A percentile compares a stretch with the other conserved stretches of the same genome.
phyloP scores from a whole-genome alignment of 2,329 filamentous ascomycete genomes.

The Botrytis cinerea region DNA sequence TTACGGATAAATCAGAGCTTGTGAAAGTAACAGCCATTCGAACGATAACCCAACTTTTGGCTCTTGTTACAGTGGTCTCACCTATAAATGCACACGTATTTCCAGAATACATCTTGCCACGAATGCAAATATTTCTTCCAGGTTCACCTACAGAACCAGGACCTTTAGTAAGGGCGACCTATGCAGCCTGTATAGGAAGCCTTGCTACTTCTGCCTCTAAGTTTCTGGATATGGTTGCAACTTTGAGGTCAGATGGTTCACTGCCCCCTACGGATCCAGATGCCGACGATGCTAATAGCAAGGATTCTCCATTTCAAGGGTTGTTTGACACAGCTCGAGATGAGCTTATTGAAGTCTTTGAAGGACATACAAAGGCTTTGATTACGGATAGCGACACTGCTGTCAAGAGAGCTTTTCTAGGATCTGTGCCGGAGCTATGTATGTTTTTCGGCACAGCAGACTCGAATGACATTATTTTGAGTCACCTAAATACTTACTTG shows the following conservation, averaged over 20 bases:
- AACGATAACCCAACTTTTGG: conserved; percentile 83
- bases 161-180: conserved; percentile 80
- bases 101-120: conserved; percentile 66
- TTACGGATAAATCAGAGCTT: conserved; percentile 79
- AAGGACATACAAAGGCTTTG: conserved; percentile 83
- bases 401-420: conserved; percentile 86
- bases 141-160: conserved; percentile 57
- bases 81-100: conserved; percentile 71
- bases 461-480: conserved; percentile 93
- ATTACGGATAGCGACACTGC: conserved; percentile 84
- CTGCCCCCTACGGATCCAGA: conserved; percentile 77
- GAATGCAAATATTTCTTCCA: conserved; percentile 62
- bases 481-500: conserved; percentile 93
- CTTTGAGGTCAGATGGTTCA: conserved; percentile 79
- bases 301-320: conserved; percentile 73
- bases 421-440: conserved; percentile 88
- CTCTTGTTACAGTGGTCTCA: conserved; percentile 85
- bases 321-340: conserved; percentile 85
- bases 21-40: conserved; percentile 85
- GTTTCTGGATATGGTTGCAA: conserved; percentile 89
- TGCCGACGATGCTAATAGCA: conserved; percentile 68
- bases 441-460: conserved; percentile 92
- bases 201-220: conserved; percentile 81
- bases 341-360: conserved; percentile 81
- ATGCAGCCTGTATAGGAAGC: conserved; percentile 88